phyloP scores from a whole-genome alignment of 257 asterid genomes.

The Solanum chiquidenum region DNA sequence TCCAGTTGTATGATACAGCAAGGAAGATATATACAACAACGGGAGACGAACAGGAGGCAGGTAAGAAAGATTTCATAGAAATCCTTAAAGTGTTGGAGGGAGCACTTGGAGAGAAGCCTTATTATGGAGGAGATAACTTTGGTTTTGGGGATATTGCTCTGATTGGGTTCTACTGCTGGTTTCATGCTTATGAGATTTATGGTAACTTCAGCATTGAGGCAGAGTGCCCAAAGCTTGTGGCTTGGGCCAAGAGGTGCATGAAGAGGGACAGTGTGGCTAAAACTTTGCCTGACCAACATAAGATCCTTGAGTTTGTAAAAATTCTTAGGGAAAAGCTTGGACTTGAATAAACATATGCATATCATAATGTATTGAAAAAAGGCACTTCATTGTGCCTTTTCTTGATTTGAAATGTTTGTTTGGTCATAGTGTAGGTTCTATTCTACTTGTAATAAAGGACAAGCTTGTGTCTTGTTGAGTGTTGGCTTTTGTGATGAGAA shows the following conservation, averaged over 20 bases:
- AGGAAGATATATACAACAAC: background rate
- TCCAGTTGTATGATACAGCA: background rate
- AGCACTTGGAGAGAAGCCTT: slow-evolving; percentile 11
- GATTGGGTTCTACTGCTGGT: slow-evolving; percentile 1
- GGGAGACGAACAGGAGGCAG: background rate
- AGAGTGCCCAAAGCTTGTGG: slow-evolving; percentile 11
- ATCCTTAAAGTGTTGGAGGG: slow-evolving; percentile 5
- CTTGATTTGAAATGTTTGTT: too few relatives aligned
- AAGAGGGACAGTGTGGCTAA: slow-evolving; percentile 14
- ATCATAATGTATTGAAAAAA: background rate
- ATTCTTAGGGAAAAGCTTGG: background rate
- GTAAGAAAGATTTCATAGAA: slow-evolving; percentile 3
- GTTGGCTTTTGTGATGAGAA: too few relatives aligned
- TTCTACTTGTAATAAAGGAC: too few relatives aligned
- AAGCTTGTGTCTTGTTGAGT: too few relatives aligned
- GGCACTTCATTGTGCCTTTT: background rate
- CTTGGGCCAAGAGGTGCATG: slow-evolving; percentile 15
- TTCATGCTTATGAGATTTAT: background rate
- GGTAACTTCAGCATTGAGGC: slow-evolving; percentile 4
- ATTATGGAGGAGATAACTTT: slow-evolving; percentile 13
- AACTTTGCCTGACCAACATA: slow-evolving; percentile 9
- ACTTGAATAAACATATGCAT: background rate
- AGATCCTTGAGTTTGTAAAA: background rate
- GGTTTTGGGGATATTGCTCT: slow-evolving; percentile 16
- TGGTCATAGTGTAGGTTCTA: too few relatives aligned